phyloP scores from a whole-genome alignment of 495 filamentous ascomycete genomes.

The Podospora conica region DNA sequence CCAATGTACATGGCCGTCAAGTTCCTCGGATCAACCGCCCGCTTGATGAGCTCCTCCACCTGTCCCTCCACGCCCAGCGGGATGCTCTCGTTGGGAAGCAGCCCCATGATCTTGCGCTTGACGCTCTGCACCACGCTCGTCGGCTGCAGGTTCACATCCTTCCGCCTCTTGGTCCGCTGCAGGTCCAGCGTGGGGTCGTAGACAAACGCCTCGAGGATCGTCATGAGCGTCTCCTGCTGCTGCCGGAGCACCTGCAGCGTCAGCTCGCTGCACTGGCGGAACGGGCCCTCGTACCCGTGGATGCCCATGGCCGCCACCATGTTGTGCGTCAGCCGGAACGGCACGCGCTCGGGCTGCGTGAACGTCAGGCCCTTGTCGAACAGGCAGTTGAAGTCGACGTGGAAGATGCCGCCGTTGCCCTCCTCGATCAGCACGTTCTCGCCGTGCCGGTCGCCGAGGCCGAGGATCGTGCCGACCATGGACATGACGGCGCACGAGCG shows the following conservation, averaged over 20 bases:
- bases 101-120: conserved; percentile 74
- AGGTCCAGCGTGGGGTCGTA: conserved; percentile 96
- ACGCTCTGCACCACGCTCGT: conserved; percentile 87
- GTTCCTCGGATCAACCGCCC: conserved; percentile 70
- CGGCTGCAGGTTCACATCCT: conserved; percentile 67
- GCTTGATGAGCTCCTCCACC: conserved; percentile 83
- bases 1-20: conserved; percentile 94
- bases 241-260: conserved; percentile 76
- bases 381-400: conserved; percentile 99
- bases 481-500: conserved; percentile 95
- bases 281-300: conserved; percentile 87
- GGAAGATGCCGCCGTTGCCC: conserved; percentile 86
- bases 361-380: conserved; percentile 98
- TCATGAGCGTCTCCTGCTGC: conserved; percentile 94
- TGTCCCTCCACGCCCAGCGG: conserved; percentile 92
- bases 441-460: conserved; percentile 93
- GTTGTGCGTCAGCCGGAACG: conserved; percentile 97
- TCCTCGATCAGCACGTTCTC: conserved; percentile 97
- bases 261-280: conserved; percentile 83
- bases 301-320: conserved; percentile 96
- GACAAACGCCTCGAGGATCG: conserved; percentile 90
- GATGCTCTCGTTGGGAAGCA: conserved; percentile 78
- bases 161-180: conserved; percentile 66
- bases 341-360: conserved; percentile 87
- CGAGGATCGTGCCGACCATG: conserved; percentile 91